These are phyloP conservation scores for Saksenaea oblongispora DNA, from an alignment of 371 early-diverging fungal genomes.

Conservation along the genomic window DNA sequence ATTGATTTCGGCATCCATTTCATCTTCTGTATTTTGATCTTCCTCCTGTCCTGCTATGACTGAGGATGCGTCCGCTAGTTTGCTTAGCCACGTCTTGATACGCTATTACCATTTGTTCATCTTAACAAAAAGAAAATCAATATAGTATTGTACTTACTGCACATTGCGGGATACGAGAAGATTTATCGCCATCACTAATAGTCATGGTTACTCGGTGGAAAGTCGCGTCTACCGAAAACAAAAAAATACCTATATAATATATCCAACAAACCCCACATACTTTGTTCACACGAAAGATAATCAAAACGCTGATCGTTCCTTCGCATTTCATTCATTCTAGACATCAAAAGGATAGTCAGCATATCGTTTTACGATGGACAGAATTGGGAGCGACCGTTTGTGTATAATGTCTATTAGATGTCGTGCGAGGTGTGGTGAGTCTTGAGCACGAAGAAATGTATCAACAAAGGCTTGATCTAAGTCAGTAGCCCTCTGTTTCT, in stretches of 20 bases:
- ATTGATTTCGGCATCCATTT: conserved; percentile 12
- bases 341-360: not conserved
- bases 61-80: not conserved
- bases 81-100: not conserved
- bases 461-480: not conserved
- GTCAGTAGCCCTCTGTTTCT: not conserved
- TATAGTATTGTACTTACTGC: not conserved
- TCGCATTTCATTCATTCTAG: not conserved
- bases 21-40: conserved; percentile 16
- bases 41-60: not conserved
- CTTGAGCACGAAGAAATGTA: not conserved
- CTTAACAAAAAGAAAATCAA: not conserved
- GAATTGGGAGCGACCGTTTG: not conserved
- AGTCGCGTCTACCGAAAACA: not conserved
- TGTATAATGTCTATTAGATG: not conserved
- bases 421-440: not conserved
- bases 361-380: not conserved
- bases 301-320: not conserved
- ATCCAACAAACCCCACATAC: not conserved
- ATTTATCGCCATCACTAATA: not conserved
- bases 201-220: not conserved
- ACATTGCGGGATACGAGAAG: not conserved
- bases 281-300: not conserved
- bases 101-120: not conserved
- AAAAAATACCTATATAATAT: not conserved